Base-by-base conservation (phyloP, 1,284 basidiomycete genomes). In the Lignosus rhinocerotis region DNA sequence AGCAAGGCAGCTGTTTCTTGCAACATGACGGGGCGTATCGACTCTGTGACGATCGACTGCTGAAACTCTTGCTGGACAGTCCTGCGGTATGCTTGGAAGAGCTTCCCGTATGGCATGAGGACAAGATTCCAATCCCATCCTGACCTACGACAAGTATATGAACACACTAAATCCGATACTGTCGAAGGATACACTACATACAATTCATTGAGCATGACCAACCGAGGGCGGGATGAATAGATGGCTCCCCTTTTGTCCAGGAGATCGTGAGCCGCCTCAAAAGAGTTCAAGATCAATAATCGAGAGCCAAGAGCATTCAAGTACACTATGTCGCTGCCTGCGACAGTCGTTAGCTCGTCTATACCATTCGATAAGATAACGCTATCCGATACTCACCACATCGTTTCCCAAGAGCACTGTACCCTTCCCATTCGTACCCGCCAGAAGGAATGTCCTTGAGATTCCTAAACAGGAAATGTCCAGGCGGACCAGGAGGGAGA, bases 201-300 rank as follows among this genome's bases (percentile, higher is more conserved):
- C 67, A 71, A 25, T n/a, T 68, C 66, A 21, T 56, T 61, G 17
- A 45, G 34, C 45, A 63, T 49, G 9, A 61, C 53, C 3, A 54
- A 41, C 4, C 58, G 59, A 0, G 59, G 59, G 4, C 59, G 30
- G 7, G 41, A 42, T 0, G 62, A 64, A 21, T 61, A 64, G 1
- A 61, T 42, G 1, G 56, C 44, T 5, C 59, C 54, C 31, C 46
- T 55, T 31, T 51, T 56, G 34, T 64, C 60, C 3, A 64, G 60
- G 2, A 64, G 51, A 6, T 61, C 62, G 7, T 46, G 53, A 1
- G 54, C 56, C 10, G 60, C 59, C 3, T 58, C 53, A 21, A 51
- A 54, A 0, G 54, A 70, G 62, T 74, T 74, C 19, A 78, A 41
- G 39, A 78, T 59, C n/a, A 61, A 14, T 6, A 59, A 3, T 2